Evolutionary conservation across 2,329 filamentous ascomycete genomes (phyloP).

Genomic region (Ophiostoma angusticollis): DNA sequence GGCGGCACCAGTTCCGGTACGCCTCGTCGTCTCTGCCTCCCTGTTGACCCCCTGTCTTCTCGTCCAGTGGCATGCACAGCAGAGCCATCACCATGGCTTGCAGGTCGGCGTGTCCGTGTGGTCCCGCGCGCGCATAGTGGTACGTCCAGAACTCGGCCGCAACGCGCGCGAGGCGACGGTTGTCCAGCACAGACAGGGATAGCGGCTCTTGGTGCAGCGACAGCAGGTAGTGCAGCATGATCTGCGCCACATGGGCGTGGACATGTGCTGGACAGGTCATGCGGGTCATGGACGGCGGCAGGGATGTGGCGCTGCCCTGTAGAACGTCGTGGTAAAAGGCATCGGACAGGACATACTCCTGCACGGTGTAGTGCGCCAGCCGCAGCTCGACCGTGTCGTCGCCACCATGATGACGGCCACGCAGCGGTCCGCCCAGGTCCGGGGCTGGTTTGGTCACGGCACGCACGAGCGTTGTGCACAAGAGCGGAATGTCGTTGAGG

Average conservation of each 20-base stretch:
- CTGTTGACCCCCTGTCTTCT: too few relatives aligned
- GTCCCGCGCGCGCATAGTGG: too few relatives aligned
- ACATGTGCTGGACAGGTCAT: not conserved
- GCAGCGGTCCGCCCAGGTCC: too few relatives aligned
- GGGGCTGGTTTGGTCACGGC: not conserved
- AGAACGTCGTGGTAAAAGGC: not conserved
- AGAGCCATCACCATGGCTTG: too few relatives aligned
- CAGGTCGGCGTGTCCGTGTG: too few relatives aligned
- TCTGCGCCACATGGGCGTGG: not conserved
- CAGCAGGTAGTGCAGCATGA: not conserved
- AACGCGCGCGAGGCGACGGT: not conserved
- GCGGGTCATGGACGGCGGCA: not conserved
- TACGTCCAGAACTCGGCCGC: too few relatives aligned
- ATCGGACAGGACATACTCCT: not conserved
- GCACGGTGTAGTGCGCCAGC: not conserved
- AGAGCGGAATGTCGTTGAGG: not conserved
- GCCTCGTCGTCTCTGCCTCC: too few relatives aligned
- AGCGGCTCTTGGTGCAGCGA: not conserved
- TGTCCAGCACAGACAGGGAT: not conserved
- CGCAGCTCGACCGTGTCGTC: not conserved
- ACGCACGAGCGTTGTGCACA: conserved; percentile 2
- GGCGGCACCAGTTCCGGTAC: too few relatives aligned
- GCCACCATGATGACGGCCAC: too few relatives aligned
- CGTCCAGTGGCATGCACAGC: too few relatives aligned
- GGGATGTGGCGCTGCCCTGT: not conserved